phyloP scores from a whole-genome alignment of 2,329 filamentous ascomycete genomes.

The Ophiostoma sp. region DNA sequence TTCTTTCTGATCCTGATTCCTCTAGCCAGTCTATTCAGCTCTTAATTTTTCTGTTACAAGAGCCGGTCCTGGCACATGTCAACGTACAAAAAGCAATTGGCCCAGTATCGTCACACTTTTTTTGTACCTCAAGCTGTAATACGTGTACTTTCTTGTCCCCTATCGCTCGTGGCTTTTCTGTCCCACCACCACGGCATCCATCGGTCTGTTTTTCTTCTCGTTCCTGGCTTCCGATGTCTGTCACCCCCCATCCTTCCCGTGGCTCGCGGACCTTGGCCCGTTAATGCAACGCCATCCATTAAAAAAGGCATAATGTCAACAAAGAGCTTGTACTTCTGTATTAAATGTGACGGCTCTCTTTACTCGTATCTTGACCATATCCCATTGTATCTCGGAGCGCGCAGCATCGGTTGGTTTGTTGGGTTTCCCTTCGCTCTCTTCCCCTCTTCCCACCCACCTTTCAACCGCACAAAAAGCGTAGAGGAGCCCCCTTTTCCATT shows the following conservation, averaged over 20 bases:
- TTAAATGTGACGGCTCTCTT: not conserved
- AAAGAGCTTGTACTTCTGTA: not conserved
- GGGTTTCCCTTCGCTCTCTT: not conserved
- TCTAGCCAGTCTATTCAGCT: not conserved
- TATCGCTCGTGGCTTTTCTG: not conserved
- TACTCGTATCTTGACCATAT: not conserved
- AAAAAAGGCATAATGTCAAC: not conserved
- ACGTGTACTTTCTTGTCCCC: not conserved
- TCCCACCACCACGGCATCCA: not conserved
- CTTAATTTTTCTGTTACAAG: not conserved
- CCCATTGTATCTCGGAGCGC: not conserved
- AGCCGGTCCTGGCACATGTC: not conserved
- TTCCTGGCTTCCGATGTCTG: not conserved
- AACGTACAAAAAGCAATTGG: not conserved
- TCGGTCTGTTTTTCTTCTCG: not conserved
- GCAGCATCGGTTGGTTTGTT: not conserved
- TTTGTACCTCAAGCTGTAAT: not conserved
- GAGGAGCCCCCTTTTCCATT: conserved; percentile 1
- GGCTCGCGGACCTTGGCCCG: not conserved
- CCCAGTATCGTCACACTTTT: not conserved
- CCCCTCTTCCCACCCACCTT: not conserved
- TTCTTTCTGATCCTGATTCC: not conserved
- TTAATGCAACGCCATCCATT: not conserved
- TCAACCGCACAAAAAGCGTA: not conserved
- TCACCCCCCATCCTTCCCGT: not conserved